These are phyloP conservation scores for Paracorniculantispora psalliotae DNA, from an alignment of 2,329 filamentous ascomycete species.

Conservation along the genomic window DNA sequence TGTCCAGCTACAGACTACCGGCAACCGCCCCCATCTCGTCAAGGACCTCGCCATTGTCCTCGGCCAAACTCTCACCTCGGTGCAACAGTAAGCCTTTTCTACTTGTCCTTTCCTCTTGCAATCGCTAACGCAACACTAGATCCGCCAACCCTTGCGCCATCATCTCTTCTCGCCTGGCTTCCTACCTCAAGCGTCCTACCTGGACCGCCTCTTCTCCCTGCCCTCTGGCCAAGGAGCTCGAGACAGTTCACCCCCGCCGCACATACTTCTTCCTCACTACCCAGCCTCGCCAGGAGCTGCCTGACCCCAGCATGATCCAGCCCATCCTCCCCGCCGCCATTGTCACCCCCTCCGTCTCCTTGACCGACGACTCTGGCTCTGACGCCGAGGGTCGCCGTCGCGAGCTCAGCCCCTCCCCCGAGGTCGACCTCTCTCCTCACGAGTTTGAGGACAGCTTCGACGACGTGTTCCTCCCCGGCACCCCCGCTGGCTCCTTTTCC, in stretches of 20 bases:
- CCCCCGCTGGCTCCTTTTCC: slow-evolving; percentile 61
- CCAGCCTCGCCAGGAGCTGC: slow-evolving; percentile 76
- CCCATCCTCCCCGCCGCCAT: slow-evolving; percentile 49
- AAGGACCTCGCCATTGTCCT: slow-evolving; percentile 86
- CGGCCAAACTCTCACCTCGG: slow-evolving; percentile 68
- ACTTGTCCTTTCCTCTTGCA: slow-evolving; percentile 15
- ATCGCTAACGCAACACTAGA: slow-evolving; percentile 43
- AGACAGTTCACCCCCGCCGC: slow-evolving; percentile 86
- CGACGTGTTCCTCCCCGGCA: slow-evolving; percentile 53
- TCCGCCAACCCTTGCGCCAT: slow-evolving; percentile 94
- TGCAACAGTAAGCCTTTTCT: slow-evolving; percentile 75
- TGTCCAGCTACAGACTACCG: slow-evolving; percentile 79
- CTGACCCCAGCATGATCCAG: slow-evolving; percentile 37
- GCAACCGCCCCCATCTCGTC: slow-evolving; percentile 87
- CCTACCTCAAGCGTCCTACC: slow-evolving; percentile 81
- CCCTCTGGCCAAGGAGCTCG: slow-evolving; percentile 87
- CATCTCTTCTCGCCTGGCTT: slow-evolving; percentile 84
- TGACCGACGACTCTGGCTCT: slow-evolving; percentile 45
- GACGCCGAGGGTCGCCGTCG: slow-evolving; percentile 64
- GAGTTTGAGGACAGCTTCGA: slow-evolving; percentile 75
- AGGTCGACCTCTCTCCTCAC: slow-evolving; percentile 83
- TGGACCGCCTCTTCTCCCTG: slow-evolving; percentile 77
- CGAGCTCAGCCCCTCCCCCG: slow-evolving; percentile 83
- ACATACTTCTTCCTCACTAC: slow-evolving; percentile 96
- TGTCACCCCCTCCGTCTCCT: slow-evolving; percentile 71